Evolutionary conservation across 345 rosid genomes (phyloP).

Genomic region (Melaleuca alternifolia): DNA sequence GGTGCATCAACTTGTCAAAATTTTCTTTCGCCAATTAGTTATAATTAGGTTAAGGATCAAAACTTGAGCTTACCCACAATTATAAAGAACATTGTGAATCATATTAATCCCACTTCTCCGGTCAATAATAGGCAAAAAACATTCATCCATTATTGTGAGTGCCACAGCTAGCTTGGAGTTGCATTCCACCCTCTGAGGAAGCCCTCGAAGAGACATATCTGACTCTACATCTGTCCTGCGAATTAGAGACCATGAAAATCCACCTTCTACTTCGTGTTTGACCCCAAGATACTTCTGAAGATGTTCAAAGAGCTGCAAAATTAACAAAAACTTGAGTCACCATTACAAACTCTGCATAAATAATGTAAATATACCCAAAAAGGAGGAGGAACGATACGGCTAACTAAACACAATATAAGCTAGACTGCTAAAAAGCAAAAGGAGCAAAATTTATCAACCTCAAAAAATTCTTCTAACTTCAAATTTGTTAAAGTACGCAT

Average conservation of each 20-base stretch:
- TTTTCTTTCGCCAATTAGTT: background rate
- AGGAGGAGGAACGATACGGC: background rate
- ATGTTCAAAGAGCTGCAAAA: constrained; percentile 54
- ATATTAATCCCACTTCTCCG: constrained; percentile 74
- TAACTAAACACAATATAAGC: background rate
- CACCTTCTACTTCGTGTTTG: constrained; percentile 70
- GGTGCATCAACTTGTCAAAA: background rate
- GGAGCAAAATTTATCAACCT: background rate
- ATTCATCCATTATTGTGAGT: constrained; percentile 73
- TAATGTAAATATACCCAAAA: background rate
- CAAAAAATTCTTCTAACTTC: background rate
- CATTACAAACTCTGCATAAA: background rate
- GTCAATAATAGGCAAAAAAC: constrained; percentile 80
- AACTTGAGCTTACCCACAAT: constrained; percentile 51
- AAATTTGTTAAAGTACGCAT: background rate
- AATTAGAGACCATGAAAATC: constrained; percentile 77
- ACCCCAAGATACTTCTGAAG: constrained; percentile 73
- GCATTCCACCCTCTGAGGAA: constrained; percentile 51
- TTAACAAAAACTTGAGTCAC: background rate
- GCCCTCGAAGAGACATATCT: constrained; percentile 32
- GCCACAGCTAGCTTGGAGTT: constrained; percentile 81
- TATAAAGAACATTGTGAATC: constrained; percentile 66
- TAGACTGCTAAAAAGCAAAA: background rate
- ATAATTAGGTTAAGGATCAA: background rate
- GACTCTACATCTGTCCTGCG: constrained; percentile 44